A percentile compares a stretch with the other conserved stretches of the same genome.
Conservation (phyloP, 371 early-diverging fungal species). For the Apophysomyces trapeziformis region DNA sequence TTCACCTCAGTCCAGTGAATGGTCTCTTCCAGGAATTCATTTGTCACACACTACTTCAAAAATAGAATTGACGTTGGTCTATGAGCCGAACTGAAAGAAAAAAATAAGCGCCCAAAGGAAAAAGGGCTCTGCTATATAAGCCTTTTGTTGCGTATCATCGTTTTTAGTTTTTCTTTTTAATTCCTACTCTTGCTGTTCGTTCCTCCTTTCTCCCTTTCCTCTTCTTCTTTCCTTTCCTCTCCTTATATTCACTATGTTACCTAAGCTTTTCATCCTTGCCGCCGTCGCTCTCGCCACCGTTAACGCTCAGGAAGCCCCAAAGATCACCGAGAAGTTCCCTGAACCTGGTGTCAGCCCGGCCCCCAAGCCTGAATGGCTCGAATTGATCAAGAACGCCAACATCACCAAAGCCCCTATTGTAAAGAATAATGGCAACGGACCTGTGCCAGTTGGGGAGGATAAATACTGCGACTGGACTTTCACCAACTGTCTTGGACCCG, state of each 20-base stretch:
- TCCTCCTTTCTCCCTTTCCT: background rate
- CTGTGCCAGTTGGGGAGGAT: slow-evolving; percentile 20
- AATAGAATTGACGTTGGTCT: slow-evolving; percentile 8
- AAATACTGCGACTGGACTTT: slow-evolving; percentile 60
- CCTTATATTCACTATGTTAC: slow-evolving; percentile 10
- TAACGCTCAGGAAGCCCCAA: slow-evolving; percentile 17
- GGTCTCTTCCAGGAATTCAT: slow-evolving; percentile 9
- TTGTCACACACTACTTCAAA: slow-evolving; percentile 7
- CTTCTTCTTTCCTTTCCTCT: slow-evolving; percentile 12
- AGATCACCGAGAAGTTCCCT: slow-evolving; percentile 19
- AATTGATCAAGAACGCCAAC: slow-evolving; percentile 35
- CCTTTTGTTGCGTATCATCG: background rate
- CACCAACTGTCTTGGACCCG: slow-evolving; percentile 44
- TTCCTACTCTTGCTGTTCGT: background rate
- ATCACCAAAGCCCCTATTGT: slow-evolving; percentile 45
- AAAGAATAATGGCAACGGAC: slow-evolving; percentile 21
- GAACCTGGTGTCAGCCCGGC: slow-evolving; percentile 26
- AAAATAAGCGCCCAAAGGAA: background rate
- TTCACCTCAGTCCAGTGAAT: slow-evolving; percentile 8
- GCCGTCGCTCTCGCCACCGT: slow-evolving; percentile 17
- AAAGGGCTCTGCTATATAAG: background rate
- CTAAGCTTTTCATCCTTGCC: slow-evolving; percentile 19
- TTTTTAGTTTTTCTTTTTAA: background rate
- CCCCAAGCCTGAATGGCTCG: slow-evolving; percentile 50
- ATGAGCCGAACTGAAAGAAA: background rate